These are phyloP conservation scores for Silybum marianum DNA, from an alignment of 129 eudicot genomes.

Conservation along the genomic window DNA sequence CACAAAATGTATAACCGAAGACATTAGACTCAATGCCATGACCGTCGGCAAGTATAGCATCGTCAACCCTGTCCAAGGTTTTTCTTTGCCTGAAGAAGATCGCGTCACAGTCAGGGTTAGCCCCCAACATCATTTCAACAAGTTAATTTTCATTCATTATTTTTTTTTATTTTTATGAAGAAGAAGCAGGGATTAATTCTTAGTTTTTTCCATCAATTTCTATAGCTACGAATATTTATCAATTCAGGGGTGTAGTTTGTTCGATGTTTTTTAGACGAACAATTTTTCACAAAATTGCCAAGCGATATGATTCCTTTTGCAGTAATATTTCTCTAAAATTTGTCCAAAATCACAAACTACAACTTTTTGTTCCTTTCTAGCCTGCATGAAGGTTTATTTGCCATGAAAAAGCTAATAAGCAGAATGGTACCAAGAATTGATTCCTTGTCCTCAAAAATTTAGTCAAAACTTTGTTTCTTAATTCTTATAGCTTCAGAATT, in stretches of 20 bases:
- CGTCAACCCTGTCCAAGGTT: conserved; percentile 48
- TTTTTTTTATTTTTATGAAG: too few species aligned
- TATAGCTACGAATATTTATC: not conserved
- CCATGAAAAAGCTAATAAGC: not conserved
- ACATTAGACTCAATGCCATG: conserved; percentile 58
- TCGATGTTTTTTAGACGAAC: not conserved
- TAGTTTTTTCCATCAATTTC: not conserved
- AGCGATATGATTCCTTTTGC: not conserved
- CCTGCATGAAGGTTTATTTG: not conserved
- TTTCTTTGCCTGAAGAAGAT: conserved; percentile 52
- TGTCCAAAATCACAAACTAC: not conserved
- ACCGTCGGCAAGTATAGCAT: conserved; percentile 70
- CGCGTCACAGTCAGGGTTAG: conserved; percentile 61
- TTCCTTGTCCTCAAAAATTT: not conserved
- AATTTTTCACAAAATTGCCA: not conserved
- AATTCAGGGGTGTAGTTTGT: not conserved
- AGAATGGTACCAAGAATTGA: not conserved
- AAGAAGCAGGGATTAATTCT: not conserved
- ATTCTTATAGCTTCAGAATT: too few species aligned
- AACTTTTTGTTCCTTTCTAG: not conserved
- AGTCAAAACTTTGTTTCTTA: not conserved
- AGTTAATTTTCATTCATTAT: not conserved
- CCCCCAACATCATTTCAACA: conserved; percentile 10
- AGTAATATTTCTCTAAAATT: not conserved
- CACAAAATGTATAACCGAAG: conserved; percentile 72